Base-by-base conservation (phyloP, 176 grass and related monocot genomes). In the Bolboschoenus planiculmis region DNA sequence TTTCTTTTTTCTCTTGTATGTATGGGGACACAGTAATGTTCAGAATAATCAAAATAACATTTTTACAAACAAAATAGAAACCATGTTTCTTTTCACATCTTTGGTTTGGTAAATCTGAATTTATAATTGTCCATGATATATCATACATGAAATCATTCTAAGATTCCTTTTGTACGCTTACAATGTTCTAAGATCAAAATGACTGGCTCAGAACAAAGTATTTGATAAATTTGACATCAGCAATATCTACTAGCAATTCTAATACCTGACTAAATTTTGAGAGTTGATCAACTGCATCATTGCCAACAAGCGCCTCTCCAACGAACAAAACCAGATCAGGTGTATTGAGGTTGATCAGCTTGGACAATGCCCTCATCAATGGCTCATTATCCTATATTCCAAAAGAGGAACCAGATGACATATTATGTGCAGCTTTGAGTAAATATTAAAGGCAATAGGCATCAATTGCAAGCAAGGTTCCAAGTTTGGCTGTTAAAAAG, bases 361-460 rank as follows among this genome's bases (percentile, higher is more conserved):
- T 98, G 44, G 92, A 94, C 58, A 98, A 88, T 48, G 95, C 95
- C 80, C 95, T 98, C 95, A 94, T 98, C 24, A 98, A 89, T 82
- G 95, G 92, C n/a, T 95, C 92, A 61, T 95, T 98, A 55, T 98
- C 95, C 95, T 98, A 85, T 21, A 81, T 36, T 34, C 48, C 26
- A 54, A 54, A 84, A 83, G 40, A 75, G 65, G 26, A 76, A 75
- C 29, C 15, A 50, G 23, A 46, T 27, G 40, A 70, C 16, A n/a
- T 29, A 7, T 47, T 30, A 47, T 27, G 23, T 75, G 70, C 42
- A 50, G 48, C 42, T 44, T 72, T 26, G 36, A 72, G 39, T 24
- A 44, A n/a, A 74, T 72, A 14, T 48, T 74, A 13, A 15, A 74
- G 68, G 23, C 10, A 74, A 74, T 26, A 27, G 16, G 37, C 18